phyloP scores from a whole-genome alignment of 306 rosid genomes.

The Morella rubra region DNA sequence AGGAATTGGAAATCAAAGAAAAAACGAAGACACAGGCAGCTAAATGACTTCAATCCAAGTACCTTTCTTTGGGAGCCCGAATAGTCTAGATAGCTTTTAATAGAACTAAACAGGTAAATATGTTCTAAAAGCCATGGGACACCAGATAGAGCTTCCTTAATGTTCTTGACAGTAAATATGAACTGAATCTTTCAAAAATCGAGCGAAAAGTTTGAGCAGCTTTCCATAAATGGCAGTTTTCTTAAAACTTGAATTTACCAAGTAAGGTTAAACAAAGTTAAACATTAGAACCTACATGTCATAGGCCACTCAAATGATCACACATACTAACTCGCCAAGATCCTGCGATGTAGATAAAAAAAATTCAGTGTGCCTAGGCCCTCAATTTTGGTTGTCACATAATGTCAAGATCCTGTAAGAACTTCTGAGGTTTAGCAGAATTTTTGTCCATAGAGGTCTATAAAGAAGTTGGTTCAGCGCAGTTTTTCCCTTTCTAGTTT shows the following conservation, averaged over 20 bases:
- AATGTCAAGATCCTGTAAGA: conserved; percentile 6
- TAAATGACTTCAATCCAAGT: neutral
- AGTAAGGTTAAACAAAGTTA: neutral
- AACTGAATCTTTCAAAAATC: neutral
- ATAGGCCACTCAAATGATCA: neutral
- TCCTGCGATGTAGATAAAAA: conserved; percentile 3
- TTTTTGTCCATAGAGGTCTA: neutral
- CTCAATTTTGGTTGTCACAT: conserved; percentile 1
- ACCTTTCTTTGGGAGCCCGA: too few species aligned
- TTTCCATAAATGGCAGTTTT: neutral
- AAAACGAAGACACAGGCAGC: neutral
- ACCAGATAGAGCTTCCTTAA: neutral
- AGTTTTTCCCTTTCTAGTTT: neutral
- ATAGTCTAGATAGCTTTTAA: neutral
- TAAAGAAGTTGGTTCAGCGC: neutral
- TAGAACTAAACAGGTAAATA: neutral
- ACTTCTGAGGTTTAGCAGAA: neutral
- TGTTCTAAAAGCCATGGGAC: neutral
- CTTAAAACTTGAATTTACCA: neutral
- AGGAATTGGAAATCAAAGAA: neutral
- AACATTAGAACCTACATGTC: neutral
- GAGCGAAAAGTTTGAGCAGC: neutral
- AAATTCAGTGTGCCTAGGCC: neutral
- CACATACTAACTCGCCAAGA: neutral
- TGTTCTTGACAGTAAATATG: neutral